A percentile compares a stretch with the other conserved stretches of the same genome.
These are phyloP conservation scores for Echinosophora koreensis DNA, from an alignment of 306 rosid species.

Conservation along the genomic window DNA sequence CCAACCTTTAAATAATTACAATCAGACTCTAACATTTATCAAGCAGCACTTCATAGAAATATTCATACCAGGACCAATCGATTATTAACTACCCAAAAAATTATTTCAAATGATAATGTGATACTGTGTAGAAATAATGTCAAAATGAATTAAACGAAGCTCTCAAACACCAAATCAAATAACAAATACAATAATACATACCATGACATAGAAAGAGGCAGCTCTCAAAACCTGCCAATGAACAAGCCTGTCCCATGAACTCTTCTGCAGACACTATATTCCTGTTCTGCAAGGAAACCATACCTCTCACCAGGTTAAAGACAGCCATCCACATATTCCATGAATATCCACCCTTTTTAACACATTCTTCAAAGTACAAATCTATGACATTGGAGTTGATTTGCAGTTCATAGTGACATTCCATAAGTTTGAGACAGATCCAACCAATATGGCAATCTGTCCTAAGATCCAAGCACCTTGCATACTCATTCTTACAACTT, in stretches of 20 bases:
- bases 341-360: constrained; percentile 53
- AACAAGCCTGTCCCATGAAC: constrained; percentile 77
- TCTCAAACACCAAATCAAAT: constrained; percentile 26
- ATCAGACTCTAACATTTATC: not conserved
- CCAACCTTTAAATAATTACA: no score
- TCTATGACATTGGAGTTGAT: constrained; percentile 59
- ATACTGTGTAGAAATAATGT: not conserved
- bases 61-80: not conserved
- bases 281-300: constrained; percentile 61
- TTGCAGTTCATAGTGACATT: constrained; percentile 58
- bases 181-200: constrained; percentile 44
- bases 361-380: constrained; percentile 58
- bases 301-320: constrained; percentile 69
- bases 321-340: constrained; percentile 66
- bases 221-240: constrained; percentile 68
- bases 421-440: constrained; percentile 85
- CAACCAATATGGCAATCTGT: constrained; percentile 81
- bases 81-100: constrained; percentile 5
- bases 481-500: constrained; percentile 67
- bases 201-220: constrained; percentile 84
- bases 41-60: not conserved
- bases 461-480: constrained; percentile 74
- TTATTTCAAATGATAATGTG: constrained; percentile 13
- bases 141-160: constrained; percentile 18
- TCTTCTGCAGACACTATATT: constrained; percentile 78